Conservation (phyloP, 805 yeast species). For the Priceomyces haplophilus region DNA sequence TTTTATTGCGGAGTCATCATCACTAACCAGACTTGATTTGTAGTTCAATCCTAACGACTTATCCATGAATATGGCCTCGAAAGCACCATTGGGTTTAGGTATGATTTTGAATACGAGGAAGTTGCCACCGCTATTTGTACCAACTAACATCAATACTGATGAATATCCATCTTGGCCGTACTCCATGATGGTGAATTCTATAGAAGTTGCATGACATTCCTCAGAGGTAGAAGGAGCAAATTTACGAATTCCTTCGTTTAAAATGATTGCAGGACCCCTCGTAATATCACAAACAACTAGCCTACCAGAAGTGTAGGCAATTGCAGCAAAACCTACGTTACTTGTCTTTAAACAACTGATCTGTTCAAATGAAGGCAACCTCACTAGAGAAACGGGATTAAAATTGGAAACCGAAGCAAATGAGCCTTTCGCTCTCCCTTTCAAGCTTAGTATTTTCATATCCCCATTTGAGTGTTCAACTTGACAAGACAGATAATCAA, state of each 20-base stretch:
- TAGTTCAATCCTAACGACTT: conserved; percentile 37
- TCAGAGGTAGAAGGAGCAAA: conserved; percentile 31
- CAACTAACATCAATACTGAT: conserved; percentile 69
- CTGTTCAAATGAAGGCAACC: conserved; percentile 32
- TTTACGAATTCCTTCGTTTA: conserved; percentile 32
- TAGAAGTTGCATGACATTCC: conserved; percentile 46
- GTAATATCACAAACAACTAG: conserved; percentile 67
- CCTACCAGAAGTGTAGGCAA: conserved; percentile 76
- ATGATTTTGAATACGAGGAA: conserved; percentile 59
- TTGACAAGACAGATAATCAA: conserved; percentile 27
- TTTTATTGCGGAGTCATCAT: conserved; percentile 51
- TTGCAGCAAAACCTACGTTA: conserved; percentile 78
- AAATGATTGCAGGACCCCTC: conserved; percentile 71
- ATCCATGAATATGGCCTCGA: conserved; percentile 51
- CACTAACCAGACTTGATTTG: conserved; percentile 27
- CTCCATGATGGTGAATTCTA: conserved; percentile 74
- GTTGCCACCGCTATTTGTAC: conserved; percentile 72
- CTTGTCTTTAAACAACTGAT: conserved; percentile 67
- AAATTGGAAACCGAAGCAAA: conserved; percentile 30
- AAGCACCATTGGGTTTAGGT: conserved; percentile 62
- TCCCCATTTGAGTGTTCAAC: conserved; percentile 32
- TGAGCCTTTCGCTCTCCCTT: conserved; percentile 49
- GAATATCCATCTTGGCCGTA: conserved; percentile 66
- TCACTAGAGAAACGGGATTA: conserved; percentile 31
- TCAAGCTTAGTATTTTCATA: conserved; percentile 46